Base-by-base conservation (phyloP, 345 rosid genomes). In the Laguncularia racemosa region DNA sequence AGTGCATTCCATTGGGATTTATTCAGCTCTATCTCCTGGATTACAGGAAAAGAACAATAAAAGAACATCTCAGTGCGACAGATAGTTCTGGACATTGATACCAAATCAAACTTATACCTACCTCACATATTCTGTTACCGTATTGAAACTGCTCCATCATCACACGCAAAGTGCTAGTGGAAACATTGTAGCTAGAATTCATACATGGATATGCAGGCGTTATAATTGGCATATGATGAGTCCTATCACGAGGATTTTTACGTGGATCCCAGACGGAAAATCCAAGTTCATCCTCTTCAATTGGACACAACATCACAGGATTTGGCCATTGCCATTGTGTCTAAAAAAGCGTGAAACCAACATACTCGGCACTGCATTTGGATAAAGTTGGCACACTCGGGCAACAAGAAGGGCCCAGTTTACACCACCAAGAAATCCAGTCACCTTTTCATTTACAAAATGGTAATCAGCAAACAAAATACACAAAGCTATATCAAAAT, bases 381-480 rank as follows among this genome's bases (percentile, higher is more conserved):
- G 92, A 59, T 82, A 85, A 23, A 85, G 82, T 52, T 78, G 92
- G 78, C 92, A 85, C 16, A 82, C 73, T 19, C 82, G 80, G 64
- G 92, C 92, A 16, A 82, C 88, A 46, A 85, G 88, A 57, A 85
- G 79, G 0, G 92, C 92, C 92, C 85, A 85, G 60, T 85, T 85
- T 45, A 85, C 88, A 65, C 86, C 92, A 65, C 92, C 88, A 47
- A 85, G 88, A 71, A 85, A 85, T 51, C 92, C 88, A 64, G 92
- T 82, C 44, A 85, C 92, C 92, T 85, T 67, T n/a, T 50, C 54
- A 72, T n/a, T 19, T 16, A 57, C 11, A 49, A 2, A 28, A 65
- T 13, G 23, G 15, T 2, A 47, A 15, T 21, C 46, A 20, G 40
- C 20, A 49, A 53, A 19, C 20, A 18, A 44, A 21, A 20, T 40